These are phyloP conservation scores for Alliaria petiolata DNA, from an alignment of 345 rosid genomes.

Conservation along the genomic window DNA sequence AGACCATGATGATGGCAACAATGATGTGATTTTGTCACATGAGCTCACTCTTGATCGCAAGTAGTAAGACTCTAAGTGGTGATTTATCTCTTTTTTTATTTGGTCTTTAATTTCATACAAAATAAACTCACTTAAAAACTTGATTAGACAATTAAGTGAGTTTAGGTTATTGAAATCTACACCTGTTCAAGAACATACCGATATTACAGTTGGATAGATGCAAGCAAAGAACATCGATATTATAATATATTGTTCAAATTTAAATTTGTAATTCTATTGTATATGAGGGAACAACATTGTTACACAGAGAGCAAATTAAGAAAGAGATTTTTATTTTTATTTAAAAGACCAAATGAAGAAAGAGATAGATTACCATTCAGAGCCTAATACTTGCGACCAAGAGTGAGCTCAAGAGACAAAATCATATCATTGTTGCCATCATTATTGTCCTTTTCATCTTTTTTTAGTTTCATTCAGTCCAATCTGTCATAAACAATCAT, in stretches of 20 bases:
- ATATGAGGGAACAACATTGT: neutral
- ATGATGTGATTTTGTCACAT: too few relatives aligned
- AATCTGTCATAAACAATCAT: neutral
- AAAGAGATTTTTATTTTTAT: neutral
- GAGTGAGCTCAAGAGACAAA: neutral
- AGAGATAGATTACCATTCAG: neutral
- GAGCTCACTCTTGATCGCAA: too few relatives aligned
- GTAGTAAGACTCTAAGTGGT: too few relatives aligned
- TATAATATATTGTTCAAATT: neutral
- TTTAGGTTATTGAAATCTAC: neutral
- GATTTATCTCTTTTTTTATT: too few relatives aligned
- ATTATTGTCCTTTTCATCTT: neutral
- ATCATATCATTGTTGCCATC: neutral
- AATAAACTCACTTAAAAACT: too few relatives aligned
- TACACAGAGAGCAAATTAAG: neutral
- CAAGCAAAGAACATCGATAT: neutral
- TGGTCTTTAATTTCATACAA: too few relatives aligned
- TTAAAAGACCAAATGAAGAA: neutral
- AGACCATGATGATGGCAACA: too few relatives aligned
- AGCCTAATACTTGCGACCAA: neutral
- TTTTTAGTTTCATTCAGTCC: neutral
- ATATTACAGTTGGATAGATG: neutral
- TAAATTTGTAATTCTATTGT: neutral
- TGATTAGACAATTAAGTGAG: too few relatives aligned
- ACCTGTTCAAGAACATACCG: neutral